A percentile compares a stretch with the other conserved stretches of the same genome.
Evolutionary conservation across 352 stramenopile genomes (phyloP).

Genomic region (Peronospora farinosa): DNA sequence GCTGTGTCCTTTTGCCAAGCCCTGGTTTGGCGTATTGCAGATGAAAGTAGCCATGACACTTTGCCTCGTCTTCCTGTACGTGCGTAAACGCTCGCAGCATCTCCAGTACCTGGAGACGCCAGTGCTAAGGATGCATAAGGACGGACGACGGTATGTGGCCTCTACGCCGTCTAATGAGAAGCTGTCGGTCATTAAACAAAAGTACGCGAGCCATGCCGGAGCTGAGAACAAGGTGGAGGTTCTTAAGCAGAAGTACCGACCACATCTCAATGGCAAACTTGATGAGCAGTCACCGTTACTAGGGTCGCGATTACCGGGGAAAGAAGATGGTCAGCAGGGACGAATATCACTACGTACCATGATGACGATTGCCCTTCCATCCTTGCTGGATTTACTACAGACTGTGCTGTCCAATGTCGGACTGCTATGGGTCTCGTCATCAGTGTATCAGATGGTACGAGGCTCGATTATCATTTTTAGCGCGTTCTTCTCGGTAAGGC

Average conservation of each 20-base stretch:
- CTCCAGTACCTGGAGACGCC: conserved; percentile 64
- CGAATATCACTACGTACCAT: conserved; percentile 49
- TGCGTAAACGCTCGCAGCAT: conserved; percentile 49
- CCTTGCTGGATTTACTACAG: conserved; percentile 76
- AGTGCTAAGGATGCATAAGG: conserved; percentile 57
- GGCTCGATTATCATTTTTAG: conserved; percentile 90
- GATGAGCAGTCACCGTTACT: conserved; percentile 36
- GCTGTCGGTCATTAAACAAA: conserved; percentile 35
- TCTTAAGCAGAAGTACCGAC: conserved; percentile 37
- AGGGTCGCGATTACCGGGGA: conserved; percentile 2
- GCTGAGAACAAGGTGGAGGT: conserved; percentile 33
- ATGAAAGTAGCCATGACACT: conserved; percentile 83
- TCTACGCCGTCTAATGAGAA: conserved; percentile 33
- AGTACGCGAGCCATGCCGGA: conserved; percentile 35
- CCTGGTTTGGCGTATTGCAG: conserved; percentile 80
- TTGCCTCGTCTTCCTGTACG: conserved; percentile 70
- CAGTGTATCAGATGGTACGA: conserved; percentile 87
- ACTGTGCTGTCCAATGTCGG: conserved; percentile 85
- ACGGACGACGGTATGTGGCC: conserved; percentile 51
- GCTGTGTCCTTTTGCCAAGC: conserved; percentile 78
- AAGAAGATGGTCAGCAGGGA: conserved; percentile 19
- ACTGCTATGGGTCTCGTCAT: conserved; percentile 84
- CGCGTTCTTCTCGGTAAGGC: conserved; percentile 73
- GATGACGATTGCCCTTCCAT: conserved; percentile 53
- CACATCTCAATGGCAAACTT: conserved; percentile 11